Evolutionary conservation across 352 stramenopile genomes (phyloP).

Genomic region (Globisporangium barbulae): DNA sequence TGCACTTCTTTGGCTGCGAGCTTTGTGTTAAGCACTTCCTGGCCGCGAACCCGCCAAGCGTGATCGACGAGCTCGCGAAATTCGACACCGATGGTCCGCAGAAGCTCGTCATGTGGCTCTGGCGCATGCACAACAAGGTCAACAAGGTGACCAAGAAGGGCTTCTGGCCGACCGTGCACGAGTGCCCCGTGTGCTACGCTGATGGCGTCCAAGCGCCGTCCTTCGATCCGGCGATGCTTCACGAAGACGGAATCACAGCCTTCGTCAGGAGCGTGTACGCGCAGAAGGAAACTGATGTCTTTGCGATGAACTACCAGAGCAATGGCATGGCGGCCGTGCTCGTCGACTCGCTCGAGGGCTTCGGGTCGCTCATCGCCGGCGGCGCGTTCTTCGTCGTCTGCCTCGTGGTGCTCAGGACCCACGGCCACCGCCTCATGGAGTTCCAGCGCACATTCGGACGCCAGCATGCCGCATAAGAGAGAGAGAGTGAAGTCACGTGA

Average conservation of each 20-base stretch:
- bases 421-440: constrained; percentile 19
- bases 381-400: constrained; percentile 13
- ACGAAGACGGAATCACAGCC: constrained; percentile 49
- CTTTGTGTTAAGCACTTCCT: constrained; percentile 77
- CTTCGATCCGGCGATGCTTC: constrained; percentile 40
- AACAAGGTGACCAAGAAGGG: constrained; percentile 72
- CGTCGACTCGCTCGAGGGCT: constrained; percentile 35
- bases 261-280: constrained; percentile 55
- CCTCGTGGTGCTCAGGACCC: constrained; percentile 23
- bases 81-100: constrained; percentile 35
- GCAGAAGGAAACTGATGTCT: constrained; percentile 46
- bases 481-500: neutral
- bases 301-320: constrained; percentile 40
- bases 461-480: constrained; percentile 19
- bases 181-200: constrained; percentile 61
- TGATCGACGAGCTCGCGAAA: constrained; percentile 39
- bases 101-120: constrained; percentile 69
- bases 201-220: constrained; percentile 41
- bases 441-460: constrained; percentile 20
- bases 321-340: constrained; percentile 38
- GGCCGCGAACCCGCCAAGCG: constrained; percentile 50
- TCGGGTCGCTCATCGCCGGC: constrained; percentile 21
- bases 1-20: constrained; percentile 83
- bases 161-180: constrained; percentile 54
- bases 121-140: constrained; percentile 82